phyloP scores from a whole-genome alignment of 169 alveolate genomes.

The Theileria parva region DNA sequence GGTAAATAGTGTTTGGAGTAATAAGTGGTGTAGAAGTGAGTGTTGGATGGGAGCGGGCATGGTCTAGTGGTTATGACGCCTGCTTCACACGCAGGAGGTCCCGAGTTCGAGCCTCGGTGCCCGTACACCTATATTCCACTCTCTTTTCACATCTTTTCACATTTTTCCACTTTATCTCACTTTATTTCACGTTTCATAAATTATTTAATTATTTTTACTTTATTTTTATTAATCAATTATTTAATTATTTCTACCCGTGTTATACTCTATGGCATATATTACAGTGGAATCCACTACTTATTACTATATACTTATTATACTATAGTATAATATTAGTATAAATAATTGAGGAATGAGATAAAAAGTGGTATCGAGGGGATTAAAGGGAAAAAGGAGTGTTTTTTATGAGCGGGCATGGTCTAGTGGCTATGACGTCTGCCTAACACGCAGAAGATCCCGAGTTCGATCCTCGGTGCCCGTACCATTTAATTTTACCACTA shows the following conservation, averaged over 20 bases:
- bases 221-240: too few relatives aligned
- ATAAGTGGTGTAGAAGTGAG: too few relatives aligned
- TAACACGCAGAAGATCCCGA: constrained; percentile 93
- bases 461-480: constrained; percentile 94
- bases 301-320: too few relatives aligned
- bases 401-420: constrained; percentile 85
- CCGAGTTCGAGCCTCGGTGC: constrained; percentile 91
- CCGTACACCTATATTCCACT: constrained; percentile 37
- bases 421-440: constrained; percentile 93
- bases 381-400: not conserved
- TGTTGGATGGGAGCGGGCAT: constrained; percentile 73
- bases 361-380: not conserved
- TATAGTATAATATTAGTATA: too few relatives aligned
- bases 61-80: constrained; percentile 89
- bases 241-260: too few relatives aligned
- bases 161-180: too few relatives aligned
- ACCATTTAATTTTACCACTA: constrained; percentile 6
- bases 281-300: not conserved
- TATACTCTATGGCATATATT: not conserved
- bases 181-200: too few relatives aligned
- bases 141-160: too few relatives aligned
- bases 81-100: constrained; percentile 88
- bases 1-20: too few relatives aligned
- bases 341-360: too few relatives aligned
- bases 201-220: too few relatives aligned